Percentiles rank a stretch among this genome's conserved stretches.
Conservation (phyloP, 768 basidiomycete genomes). For the Auricularia auricula-judae region DNA sequence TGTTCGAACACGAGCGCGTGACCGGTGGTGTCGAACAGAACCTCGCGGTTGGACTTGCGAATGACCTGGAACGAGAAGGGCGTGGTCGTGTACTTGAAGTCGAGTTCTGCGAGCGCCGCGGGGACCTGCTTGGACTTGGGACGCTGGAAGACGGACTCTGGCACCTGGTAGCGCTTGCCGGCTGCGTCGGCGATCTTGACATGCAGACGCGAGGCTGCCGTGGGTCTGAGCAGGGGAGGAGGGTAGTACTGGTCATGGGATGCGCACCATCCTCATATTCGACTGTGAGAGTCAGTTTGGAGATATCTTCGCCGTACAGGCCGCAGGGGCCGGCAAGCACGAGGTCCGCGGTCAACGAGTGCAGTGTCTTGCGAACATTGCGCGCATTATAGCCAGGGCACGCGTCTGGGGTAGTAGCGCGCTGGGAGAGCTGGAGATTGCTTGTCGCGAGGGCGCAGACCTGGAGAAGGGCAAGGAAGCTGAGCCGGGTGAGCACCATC, state of each 20-base stretch:
- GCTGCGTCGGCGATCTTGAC: conserved; percentile 49
- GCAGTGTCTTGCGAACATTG: conserved; percentile 28
- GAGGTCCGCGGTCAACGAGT: conserved; percentile 39
- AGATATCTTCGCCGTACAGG: conserved; percentile 47
- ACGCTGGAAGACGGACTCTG: conserved; percentile 48
- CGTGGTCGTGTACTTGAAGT: conserved; percentile 47
- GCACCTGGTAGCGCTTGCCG: conserved; percentile 56
- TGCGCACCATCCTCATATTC: conserved; percentile 38
- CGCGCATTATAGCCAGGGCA: conserved; percentile 40
- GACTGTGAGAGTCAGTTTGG: conserved; percentile 36
- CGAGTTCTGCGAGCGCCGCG: conserved; percentile 30
- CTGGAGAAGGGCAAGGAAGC: neutral
- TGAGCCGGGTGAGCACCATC: neutral
- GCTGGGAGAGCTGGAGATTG: neutral
- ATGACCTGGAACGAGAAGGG: conserved; percentile 54
- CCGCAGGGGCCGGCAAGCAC: conserved; percentile 46
- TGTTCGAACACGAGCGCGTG: conserved; percentile 64
- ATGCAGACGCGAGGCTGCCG: conserved; percentile 44
- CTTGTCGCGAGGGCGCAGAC: neutral
- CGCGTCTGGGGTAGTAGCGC: neutral
- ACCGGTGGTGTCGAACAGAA: conserved; percentile 49
- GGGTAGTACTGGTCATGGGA: neutral
- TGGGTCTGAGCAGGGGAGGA: neutral
- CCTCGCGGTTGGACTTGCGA: conserved; percentile 37
- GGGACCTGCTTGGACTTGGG: conserved; percentile 27